These are phyloP conservation scores for Wickerhamiella sorbophila DNA, from an alignment of 805 yeast species.

Conservation along the genomic window DNA sequence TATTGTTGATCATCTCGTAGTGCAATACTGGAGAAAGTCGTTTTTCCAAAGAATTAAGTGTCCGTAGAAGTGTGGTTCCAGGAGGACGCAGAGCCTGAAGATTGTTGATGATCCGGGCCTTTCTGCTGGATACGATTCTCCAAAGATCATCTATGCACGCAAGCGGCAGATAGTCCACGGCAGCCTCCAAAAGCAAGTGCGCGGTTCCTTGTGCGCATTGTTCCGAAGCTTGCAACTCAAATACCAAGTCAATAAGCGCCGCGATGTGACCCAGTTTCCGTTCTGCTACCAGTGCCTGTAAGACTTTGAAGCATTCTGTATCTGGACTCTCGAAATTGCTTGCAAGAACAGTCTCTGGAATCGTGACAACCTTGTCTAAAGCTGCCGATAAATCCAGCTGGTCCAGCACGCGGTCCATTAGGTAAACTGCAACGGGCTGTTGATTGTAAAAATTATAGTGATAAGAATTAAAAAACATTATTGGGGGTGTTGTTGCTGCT, in stretches of 20 bases:
- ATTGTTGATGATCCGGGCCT: not conserved
- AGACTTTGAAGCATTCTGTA: no score
- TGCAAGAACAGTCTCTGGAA: no score
- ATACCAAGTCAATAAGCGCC: not conserved
- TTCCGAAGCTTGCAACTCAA: not conserved
- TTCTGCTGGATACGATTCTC: constrained; percentile 5
- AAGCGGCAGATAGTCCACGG: constrained; percentile 1
- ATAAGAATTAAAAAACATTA: no score
- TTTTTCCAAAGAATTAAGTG: constrained; percentile 2
- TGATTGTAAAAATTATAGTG: no score
- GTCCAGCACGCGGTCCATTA: no score
- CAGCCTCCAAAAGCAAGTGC: constrained; percentile 1
- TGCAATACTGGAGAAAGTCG: constrained; percentile 7
- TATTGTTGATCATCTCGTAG: constrained; percentile 3
- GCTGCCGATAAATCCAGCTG: no score
- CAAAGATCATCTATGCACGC: constrained; percentile 1
- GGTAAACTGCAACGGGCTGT: no score
- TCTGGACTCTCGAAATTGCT: no score
- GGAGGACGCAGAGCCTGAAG: constrained; percentile 5
- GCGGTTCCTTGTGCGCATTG: not conserved
- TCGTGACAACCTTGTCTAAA: no score
- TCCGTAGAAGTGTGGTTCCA: constrained; percentile 9
- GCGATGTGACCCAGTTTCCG: no score
- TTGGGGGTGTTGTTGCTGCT: constrained; percentile 1
- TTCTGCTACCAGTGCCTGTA: no score